Percentiles rank a stretch among this genome's conserved stretches.
phyloP scores from a whole-genome alignment of 176 grass and related monocot genomes.

The Cenchrus fungigraminus region DNA sequence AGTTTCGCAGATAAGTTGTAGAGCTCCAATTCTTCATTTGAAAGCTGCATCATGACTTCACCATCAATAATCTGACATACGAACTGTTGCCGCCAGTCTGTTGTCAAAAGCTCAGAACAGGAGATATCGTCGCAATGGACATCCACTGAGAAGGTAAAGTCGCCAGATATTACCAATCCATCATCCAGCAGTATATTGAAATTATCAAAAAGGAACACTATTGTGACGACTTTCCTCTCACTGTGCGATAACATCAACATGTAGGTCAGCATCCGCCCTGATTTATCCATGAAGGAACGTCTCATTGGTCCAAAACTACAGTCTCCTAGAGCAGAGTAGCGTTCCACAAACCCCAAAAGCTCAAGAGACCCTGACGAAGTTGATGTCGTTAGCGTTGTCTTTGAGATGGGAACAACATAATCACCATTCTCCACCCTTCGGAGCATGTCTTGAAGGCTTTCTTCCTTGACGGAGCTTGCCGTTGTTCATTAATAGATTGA shows the following conservation, averaged over 20 bases:
- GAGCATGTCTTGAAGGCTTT: background rate
- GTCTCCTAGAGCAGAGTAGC: background rate
- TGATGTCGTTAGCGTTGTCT: background rate
- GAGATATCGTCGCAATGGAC: too few species aligned
- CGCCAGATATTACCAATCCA: background rate
- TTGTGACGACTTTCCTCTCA: background rate
- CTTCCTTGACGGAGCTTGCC: background rate
- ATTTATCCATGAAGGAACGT: background rate
- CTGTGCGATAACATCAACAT: background rate
- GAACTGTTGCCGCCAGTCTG: too few species aligned
- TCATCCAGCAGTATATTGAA: conserved; percentile 13
- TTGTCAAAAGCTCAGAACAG: background rate
- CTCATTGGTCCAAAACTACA: background rate
- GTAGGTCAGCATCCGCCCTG: background rate
- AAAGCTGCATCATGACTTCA: too few species aligned
- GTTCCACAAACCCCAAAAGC: background rate
- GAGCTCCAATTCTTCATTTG: too few species aligned
- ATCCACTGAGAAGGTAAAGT: background rate
- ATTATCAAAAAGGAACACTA: background rate
- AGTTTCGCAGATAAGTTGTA: too few species aligned
- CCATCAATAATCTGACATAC: too few species aligned
- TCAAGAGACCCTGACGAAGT: background rate
- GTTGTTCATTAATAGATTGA: conserved; percentile 7
- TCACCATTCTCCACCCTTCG: background rate
- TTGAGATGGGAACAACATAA: conserved; percentile 23